Evolutionary conservation across 495 filamentous ascomycete species (phyloP).

Genomic region (Wilcoxina mikolae): DNA sequence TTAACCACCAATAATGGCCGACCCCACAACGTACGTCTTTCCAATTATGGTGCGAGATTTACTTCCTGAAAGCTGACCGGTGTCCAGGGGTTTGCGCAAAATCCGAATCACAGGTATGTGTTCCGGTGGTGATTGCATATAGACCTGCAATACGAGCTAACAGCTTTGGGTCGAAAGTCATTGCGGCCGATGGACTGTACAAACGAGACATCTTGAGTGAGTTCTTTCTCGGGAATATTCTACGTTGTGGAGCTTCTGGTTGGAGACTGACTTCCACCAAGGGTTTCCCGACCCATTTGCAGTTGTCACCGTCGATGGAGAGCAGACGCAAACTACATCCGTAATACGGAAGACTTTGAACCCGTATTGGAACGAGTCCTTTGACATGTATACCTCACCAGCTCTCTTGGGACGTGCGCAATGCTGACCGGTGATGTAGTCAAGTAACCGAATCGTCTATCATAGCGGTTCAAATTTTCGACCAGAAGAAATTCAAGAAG

Average conservation of each 20-base stretch:
- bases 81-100: conserved; percentile 39
- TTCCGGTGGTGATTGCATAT: not conserved
- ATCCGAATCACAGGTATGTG: conserved; percentile 49
- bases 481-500: conserved; percentile 99
- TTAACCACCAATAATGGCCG: not conserved
- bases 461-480: conserved; percentile 93
- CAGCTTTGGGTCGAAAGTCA: conserved; percentile 44
- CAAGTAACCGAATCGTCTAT: conserved; percentile 81
- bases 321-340: conserved; percentile 88
- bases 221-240: conserved; percentile 27
- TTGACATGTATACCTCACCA: conserved; percentile 62
- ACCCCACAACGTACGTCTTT: conserved; percentile 5
- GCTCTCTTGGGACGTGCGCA: not conserved
- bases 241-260: not conserved
- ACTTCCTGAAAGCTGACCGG: not conserved
- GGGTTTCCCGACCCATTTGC: conserved; percentile 97
- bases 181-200: conserved; percentile 95
- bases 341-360: conserved; percentile 96
- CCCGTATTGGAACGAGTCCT: conserved; percentile 98
- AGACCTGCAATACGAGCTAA: not conserved
- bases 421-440: not conserved
- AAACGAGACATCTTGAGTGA: conserved; percentile 97
- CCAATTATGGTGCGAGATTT: not conserved
- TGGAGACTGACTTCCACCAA: conserved; percentile 28
- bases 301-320: conserved; percentile 87